phyloP scores from a whole-genome alignment of 352 stramenopile genomes.

The Phytopythium sindhum region DNA sequence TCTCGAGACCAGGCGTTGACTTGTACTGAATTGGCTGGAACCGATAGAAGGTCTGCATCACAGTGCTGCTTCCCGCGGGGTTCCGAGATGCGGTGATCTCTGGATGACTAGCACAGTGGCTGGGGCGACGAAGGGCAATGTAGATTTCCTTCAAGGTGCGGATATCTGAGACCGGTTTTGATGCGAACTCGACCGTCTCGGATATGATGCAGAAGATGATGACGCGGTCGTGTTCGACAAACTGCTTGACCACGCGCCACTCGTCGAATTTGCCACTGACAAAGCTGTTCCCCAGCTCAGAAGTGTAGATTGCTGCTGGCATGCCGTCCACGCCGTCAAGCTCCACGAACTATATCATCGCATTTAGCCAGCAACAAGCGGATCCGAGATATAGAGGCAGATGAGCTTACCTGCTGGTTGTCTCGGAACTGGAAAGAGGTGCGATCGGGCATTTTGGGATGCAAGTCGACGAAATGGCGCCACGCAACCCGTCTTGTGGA shows the following conservation, averaged over 20 bases:
- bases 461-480: slow-evolving; percentile 18
- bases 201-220: slow-evolving; percentile 3
- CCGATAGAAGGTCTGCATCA: slow-evolving; percentile 1
- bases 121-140: slow-evolving; percentile 1
- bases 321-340: neutral
- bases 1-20: neutral
- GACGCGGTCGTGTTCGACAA: neutral
- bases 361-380: slow-evolving; percentile 6
- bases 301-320: neutral
- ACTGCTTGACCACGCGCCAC: neutral
- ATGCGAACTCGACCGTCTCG: neutral
- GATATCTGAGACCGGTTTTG: neutral
- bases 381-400: slow-evolving; percentile 24
- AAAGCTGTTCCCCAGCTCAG: neutral
- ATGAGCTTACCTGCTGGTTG: slow-evolving; percentile 37
- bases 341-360: neutral
- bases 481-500: slow-evolving; percentile 13
- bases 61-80: neutral
- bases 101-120: no score
- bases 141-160: slow-evolving; percentile 1
- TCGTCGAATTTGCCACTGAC: slow-evolving; percentile 4
- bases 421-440: slow-evolving; percentile 35
- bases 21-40: neutral
- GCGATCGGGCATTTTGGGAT: neutral
- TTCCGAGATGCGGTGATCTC: no score